These are phyloP conservation scores for Stagonosporopsis chrysanthemi DNA, from an alignment of 2,329 filamentous ascomycete species.

Conservation along the genomic window DNA sequence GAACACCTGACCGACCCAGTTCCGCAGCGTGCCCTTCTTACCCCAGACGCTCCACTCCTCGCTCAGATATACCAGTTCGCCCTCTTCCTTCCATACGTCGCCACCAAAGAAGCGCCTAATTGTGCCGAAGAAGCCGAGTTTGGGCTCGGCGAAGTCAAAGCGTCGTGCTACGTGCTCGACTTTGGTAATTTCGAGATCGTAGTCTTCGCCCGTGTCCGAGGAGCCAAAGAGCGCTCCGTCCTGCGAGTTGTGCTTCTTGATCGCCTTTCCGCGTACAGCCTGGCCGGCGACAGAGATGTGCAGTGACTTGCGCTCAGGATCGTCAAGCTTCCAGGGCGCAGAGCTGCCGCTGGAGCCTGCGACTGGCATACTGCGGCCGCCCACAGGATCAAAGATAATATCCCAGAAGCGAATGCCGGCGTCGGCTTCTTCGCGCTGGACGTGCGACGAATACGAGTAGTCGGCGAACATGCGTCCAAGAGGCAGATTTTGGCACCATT, in stretches of 20 bases:
- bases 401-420: constrained; percentile 35
- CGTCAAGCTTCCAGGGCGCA: constrained; percentile 28
- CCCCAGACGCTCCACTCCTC: constrained; percentile 44
- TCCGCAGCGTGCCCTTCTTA: constrained; percentile 40
- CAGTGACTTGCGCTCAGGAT: constrained; percentile 36
- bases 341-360: constrained; percentile 13
- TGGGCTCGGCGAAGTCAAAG: constrained; percentile 28
- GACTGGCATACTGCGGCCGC: constrained; percentile 20
- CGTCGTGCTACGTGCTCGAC: constrained; percentile 34
- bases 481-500: constrained; percentile 31
- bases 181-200: constrained; percentile 36
- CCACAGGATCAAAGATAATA: constrained; percentile 42
- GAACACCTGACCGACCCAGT: constrained; percentile 34
- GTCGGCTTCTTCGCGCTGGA: constrained; percentile 19
- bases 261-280: constrained; percentile 10
- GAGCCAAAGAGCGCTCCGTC: constrained; percentile 33
- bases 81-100: constrained; percentile 35
- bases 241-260: constrained; percentile 16
- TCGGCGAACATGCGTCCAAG: constrained; percentile 23
- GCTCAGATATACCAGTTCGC: constrained; percentile 36
- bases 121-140: constrained; percentile 25
- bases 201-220: constrained; percentile 24
- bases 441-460: constrained; percentile 35
- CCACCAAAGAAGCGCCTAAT: constrained; percentile 39
- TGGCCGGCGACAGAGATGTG: constrained; percentile 38